Conservation (phyloP, 306 rosid species). For the Castanospermum australe region DNA sequence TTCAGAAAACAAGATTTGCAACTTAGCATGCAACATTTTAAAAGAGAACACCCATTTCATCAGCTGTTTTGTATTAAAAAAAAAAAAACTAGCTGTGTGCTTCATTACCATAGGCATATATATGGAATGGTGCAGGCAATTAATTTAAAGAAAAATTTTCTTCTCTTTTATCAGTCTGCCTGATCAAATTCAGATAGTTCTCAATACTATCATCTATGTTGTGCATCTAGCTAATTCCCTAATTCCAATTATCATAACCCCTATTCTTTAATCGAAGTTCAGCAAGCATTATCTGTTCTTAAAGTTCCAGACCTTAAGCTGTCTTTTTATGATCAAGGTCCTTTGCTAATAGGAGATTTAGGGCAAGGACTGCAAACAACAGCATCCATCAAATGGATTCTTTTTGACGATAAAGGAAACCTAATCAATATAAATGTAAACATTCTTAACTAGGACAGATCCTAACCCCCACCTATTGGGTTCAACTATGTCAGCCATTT, state of each 20-base stretch:
- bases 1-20: background rate
- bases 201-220: background rate
- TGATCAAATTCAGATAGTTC: background rate
- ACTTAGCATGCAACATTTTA: conserved; percentile 1
- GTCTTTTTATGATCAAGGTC: background rate
- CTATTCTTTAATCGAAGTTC: background rate
- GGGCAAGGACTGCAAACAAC: background rate
- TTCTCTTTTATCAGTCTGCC: background rate
- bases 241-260: background rate
- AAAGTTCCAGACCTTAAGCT: background rate
- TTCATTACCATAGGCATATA: background rate
- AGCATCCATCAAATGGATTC: background rate
- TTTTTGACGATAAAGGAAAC: background rate
- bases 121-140: background rate
- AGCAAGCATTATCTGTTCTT: background rate
- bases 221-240: background rate
- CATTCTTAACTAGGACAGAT: background rate
- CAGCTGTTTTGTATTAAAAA: background rate
- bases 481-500: background rate
- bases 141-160: background rate
- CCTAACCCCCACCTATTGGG: background rate
- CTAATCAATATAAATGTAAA: background rate
- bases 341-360: background rate
- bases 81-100: background rate
- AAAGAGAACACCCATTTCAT: background rate